Evolutionary conservation across 2,329 filamentous ascomycete genomes (phyloP).

Genomic region (Davidsoniella australis): DNA sequence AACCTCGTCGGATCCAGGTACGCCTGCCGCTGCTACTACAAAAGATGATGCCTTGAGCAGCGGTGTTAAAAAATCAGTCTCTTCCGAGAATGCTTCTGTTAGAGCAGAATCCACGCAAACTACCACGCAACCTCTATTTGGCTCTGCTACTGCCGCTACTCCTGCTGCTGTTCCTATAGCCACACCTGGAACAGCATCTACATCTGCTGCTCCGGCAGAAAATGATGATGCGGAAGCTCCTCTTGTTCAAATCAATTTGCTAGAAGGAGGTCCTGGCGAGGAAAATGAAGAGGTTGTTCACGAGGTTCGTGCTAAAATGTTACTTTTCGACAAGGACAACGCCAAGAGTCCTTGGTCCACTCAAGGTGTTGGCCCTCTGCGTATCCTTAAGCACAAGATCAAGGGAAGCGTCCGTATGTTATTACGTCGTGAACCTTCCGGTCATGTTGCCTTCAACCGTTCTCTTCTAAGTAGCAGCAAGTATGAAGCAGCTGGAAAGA

Average conservation of each 20-base stretch:
- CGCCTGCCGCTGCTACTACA: slow-evolving; percentile 10
- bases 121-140: slow-evolving; percentile 5
- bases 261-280: slow-evolving; percentile 48
- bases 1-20: slow-evolving; percentile 15
- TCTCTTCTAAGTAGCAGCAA: slow-evolving; percentile 40
- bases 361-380: slow-evolving; percentile 54
- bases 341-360: slow-evolving; percentile 44
- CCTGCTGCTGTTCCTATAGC: neutral
- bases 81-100: neutral
- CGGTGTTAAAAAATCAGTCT: too few species aligned
- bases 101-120: neutral
- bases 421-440: slow-evolving; percentile 57
- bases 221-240: slow-evolving; percentile 38
- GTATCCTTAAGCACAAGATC: slow-evolving; percentile 56
- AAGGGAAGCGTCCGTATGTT: slow-evolving; percentile 51
- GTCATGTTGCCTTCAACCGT: slow-evolving; percentile 58
- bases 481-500: slow-evolving; percentile 46
- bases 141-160: neutral
- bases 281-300: slow-evolving; percentile 55
- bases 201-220: neutral
- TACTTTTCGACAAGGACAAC: slow-evolving; percentile 40
- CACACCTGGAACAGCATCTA: neutral
- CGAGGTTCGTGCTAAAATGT: slow-evolving; percentile 53
- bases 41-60: too few species aligned
- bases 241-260: slow-evolving; percentile 55